phyloP scores from a whole-genome alignment of 345 rosid genomes.

The Eucalyptus pauciflora region DNA sequence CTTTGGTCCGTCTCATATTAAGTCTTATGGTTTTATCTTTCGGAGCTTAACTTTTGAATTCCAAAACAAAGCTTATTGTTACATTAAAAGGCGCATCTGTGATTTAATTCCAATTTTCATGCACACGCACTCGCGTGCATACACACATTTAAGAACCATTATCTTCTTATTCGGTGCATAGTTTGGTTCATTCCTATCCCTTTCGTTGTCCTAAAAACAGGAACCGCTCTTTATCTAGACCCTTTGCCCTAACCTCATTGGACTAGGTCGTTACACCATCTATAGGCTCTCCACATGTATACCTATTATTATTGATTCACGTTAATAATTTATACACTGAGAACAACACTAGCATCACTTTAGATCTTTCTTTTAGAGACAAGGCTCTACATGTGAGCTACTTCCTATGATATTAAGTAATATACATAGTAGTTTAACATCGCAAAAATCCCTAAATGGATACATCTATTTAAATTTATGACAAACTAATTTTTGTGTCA shows the following conservation, averaged over 20 bases:
- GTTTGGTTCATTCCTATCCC: accelerated
- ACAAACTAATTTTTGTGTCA: background rate
- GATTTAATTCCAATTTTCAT: too few species aligned
- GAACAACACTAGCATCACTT: background rate
- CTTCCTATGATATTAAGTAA: background rate
- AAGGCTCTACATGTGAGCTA: background rate
- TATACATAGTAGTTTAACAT: background rate
- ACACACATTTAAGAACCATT: too few species aligned
- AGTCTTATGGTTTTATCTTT: too few species aligned
- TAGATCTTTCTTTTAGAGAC: background rate
- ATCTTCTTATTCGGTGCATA: too few species aligned
- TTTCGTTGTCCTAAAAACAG: accelerated
- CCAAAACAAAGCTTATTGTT: accelerated
- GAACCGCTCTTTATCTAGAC: accelerated
- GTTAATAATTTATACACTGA: background rate
- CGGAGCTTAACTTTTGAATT: accelerated
- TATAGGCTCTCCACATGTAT: background rate
- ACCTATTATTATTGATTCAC: background rate
- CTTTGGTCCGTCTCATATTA: too few species aligned
- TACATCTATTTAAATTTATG: too few species aligned
- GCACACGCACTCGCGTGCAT: accelerated
- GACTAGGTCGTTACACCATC: accelerated
- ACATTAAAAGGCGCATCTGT: accelerated
- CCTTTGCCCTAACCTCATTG: accelerated
- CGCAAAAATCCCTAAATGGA: accelerated